Percentiles rank a stretch among this genome's conserved stretches.
phyloP scores from a whole-genome alignment of 805 yeast genomes.

The Ogataea allantospora region DNA sequence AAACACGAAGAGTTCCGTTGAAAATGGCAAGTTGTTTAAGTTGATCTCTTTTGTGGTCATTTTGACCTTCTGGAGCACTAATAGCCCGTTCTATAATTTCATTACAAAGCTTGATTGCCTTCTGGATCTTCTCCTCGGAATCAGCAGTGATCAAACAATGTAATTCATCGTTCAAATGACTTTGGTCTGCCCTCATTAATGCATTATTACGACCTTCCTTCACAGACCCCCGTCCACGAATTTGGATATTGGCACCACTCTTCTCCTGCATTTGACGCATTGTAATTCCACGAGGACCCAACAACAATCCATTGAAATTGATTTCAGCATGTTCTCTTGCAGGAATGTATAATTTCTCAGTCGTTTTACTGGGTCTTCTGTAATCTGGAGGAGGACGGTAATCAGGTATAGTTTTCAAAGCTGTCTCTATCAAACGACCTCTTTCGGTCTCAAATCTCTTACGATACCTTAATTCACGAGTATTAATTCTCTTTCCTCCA shows the following conservation, averaged over 20 bases:
- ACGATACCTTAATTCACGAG: constrained; percentile 67
- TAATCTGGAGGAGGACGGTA: constrained; percentile 81
- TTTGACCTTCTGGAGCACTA: constrained; percentile 88
- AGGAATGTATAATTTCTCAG: constrained; percentile 84
- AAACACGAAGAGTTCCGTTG: constrained; percentile 87
- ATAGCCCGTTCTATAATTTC: constrained; percentile 80
- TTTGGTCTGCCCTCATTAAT: constrained; percentile 46
- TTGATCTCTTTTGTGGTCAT: constrained; percentile 87
- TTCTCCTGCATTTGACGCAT: constrained; percentile 74
- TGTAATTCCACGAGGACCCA: constrained; percentile 97
- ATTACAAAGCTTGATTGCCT: constrained; percentile 72
- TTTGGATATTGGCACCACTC: constrained; percentile 86
- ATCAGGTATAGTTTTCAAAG: constrained; percentile 68
- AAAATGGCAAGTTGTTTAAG: constrained; percentile 87
- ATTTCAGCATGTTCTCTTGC: constrained; percentile 84
- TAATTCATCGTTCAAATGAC: constrained; percentile 72
- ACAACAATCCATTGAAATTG: constrained; percentile 83
- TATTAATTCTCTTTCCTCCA: constrained; percentile 80
- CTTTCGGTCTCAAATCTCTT: constrained; percentile 74
- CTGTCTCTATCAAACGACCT: constrained; percentile 71
- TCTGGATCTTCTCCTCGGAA: constrained; percentile 68
- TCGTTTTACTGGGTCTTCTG: constrained; percentile 57
- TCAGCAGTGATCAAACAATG: constrained; percentile 89
- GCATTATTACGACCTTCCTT: constrained; percentile 77
- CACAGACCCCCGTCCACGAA: constrained; percentile 94